Base-by-base conservation (phyloP, 371 early-diverging fungal genomes). In the Apophysomyces trapeziformis region DNA sequence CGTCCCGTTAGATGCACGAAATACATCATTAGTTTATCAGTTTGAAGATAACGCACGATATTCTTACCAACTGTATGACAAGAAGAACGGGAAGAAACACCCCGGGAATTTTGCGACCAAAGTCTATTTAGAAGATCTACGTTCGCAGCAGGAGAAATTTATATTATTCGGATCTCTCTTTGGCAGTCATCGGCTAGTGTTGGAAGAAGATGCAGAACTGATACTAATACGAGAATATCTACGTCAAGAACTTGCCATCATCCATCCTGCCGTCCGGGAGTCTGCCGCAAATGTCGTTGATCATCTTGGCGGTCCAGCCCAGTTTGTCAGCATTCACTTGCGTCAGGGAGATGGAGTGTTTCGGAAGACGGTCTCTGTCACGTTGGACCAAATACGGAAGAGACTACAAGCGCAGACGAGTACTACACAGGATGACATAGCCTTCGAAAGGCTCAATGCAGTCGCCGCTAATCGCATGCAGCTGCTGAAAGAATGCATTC, bases 291-390 rank as follows among this genome's bases (percentile, higher is more conserved):
- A 63, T 3, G 63, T 83, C 1, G 57, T 77, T 8, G 38, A 68
- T 0, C 38, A 47, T 21, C 67, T 86, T 1, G 85, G 86, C 38
- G 86, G 83, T 3, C 72, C 69, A 13, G 77, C 70, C 7, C 59
- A 68, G 3, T 86, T 72, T 62, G 70, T 77, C 1, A 78, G 82
- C 56, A 73, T 77, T 7, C 86, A 86, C 50, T 50, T 83, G n/a
- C 74, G 86, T n/a, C 71, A 71, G 13, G 85, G 83, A 2, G 82
- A 82, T 63, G 85, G 85, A 21, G 72, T 72, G 2, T 83, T 83
- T 57, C 70, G 68, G 35, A 57, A 63, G 14, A 43, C 64, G 13
- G 66, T 72, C 45, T 57, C 63, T 12, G 73, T 70, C 32, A 83
- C 84, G 0, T 59, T 80, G 38, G 66, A 66, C 21, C 61, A 68